These are phyloP conservation scores for Penicillium simplicissimum DNA, from an alignment of 495 filamentous ascomycete species.

Conservation along the genomic window DNA sequence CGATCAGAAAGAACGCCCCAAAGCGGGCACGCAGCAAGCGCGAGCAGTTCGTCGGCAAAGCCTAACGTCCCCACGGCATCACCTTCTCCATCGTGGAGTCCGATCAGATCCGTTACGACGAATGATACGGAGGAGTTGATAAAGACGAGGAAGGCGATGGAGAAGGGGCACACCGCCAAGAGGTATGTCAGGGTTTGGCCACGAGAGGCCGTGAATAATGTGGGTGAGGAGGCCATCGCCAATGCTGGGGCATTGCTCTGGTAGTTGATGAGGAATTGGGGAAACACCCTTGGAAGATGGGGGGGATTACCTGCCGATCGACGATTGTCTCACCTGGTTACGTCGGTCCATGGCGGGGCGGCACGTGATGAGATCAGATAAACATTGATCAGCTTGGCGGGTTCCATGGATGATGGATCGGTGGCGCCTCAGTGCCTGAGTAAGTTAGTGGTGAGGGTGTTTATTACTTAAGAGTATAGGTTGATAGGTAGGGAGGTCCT, in stretches of 20 bases:
- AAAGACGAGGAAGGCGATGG: constrained; percentile 96
- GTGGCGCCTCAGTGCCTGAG: neutral
- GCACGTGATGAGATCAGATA: constrained; percentile 32
- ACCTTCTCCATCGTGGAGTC: constrained; percentile 72
- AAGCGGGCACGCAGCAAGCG: constrained; percentile 82
- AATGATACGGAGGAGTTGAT: constrained; percentile 93
- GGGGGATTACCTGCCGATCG: constrained; percentile 3
- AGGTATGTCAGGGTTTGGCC: constrained; percentile 83
- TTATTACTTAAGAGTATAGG: no score
- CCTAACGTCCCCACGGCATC: constrained; percentile 91
- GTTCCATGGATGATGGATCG: neutral
- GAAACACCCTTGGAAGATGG: neutral
- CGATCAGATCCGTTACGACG: constrained; percentile 88
- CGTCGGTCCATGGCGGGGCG: constrained; percentile 17
- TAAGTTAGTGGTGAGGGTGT: no score
- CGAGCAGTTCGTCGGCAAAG: constrained; percentile 93
- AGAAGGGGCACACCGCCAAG: constrained; percentile 86
- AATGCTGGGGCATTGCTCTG: constrained; percentile 19
- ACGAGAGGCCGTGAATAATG: constrained; percentile 62
- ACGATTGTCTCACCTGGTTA: constrained; percentile 11
- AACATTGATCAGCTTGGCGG: constrained; percentile 16
- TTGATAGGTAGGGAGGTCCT: neutral
- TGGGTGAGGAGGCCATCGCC: constrained; percentile 38
- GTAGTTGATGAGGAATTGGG: neutral
- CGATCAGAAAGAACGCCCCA: constrained; percentile 94